Conservation (phyloP, 2,329 filamentous ascomycete genomes). For the Fusarium temperatum region DNA sequence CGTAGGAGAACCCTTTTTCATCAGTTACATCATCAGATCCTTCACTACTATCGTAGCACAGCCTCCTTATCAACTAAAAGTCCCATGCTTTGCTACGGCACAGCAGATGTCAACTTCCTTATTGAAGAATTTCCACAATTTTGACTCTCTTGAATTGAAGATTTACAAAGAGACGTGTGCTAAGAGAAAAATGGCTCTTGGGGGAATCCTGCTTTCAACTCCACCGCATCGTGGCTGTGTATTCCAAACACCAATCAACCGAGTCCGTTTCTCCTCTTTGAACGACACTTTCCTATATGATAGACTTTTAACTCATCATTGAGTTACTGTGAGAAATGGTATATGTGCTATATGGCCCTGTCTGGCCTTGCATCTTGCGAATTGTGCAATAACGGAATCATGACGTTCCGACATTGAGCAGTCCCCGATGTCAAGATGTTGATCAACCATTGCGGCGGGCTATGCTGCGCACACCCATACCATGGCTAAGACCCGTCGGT, state of each 20-base stretch:
- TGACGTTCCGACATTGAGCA: background rate
- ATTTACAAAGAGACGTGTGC: background rate
- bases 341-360: background rate
- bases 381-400: background rate
- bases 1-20: background rate
- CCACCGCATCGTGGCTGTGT: conserved; percentile 30
- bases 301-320: background rate
- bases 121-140: background rate
- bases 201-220: conserved; percentile 5
- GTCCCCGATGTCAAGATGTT: background rate
- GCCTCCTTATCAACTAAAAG: conserved; percentile 14
- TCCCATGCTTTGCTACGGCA: conserved; percentile 15
- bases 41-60: background rate
- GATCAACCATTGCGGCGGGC: background rate
- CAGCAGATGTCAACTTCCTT: conserved; percentile 14
- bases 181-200: background rate
- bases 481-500: background rate
- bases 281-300: background rate
- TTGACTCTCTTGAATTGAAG: background rate
- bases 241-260: conserved; percentile 7
- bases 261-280: background rate
- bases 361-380: background rate
- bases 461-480: background rate
- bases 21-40: background rate
- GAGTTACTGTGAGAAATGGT: background rate